Evolutionary conservation across 164 flowering plant species (phyloP).

Genomic region (Chimonanthus salicifolius): DNA sequence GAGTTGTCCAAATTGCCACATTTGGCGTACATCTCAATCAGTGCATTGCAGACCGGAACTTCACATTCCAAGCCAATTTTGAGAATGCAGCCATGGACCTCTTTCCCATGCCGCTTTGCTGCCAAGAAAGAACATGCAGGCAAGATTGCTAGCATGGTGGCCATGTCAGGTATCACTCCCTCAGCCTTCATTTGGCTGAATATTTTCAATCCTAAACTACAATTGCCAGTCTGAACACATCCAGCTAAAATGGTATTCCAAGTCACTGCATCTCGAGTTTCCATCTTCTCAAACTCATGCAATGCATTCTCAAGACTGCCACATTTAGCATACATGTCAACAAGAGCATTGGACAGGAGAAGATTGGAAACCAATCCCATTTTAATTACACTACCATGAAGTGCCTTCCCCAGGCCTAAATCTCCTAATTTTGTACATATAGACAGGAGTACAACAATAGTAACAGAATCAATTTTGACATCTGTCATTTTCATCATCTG

Average conservation of each 20-base stretch:
- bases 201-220: constrained; percentile 31
- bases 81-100: constrained; percentile 43
- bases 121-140: constrained; percentile 43
- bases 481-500: constrained; percentile 26
- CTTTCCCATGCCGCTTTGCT: constrained; percentile 45
- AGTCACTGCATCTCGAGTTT: constrained; percentile 35
- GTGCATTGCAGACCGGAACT: constrained; percentile 42
- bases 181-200: constrained; percentile 34
- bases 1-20: constrained; percentile 40
- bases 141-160: constrained; percentile 34
- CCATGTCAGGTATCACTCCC: constrained; percentile 30
- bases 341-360: constrained; percentile 43
- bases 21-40: constrained; percentile 58
- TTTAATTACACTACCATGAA: constrained; percentile 32
- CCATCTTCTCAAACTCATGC: constrained; percentile 15
- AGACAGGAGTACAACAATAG: constrained; percentile 27
- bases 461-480: constrained; percentile 24
- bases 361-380: constrained; percentile 30
- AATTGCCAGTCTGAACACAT: constrained; percentile 30
- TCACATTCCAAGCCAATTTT: constrained; percentile 36
- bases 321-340: constrained; percentile 85
- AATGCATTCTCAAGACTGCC: constrained; percentile 27
- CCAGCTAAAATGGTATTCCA: constrained; percentile 54
- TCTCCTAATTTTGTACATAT: constrained; percentile 22
- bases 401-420: constrained; percentile 20